A percentile compares a stretch with the other conserved stretches of the same genome.
Evolutionary conservation across 352 stramenopile species (phyloP).

Genomic region (Globisporangium rhizosaccharum): DNA sequence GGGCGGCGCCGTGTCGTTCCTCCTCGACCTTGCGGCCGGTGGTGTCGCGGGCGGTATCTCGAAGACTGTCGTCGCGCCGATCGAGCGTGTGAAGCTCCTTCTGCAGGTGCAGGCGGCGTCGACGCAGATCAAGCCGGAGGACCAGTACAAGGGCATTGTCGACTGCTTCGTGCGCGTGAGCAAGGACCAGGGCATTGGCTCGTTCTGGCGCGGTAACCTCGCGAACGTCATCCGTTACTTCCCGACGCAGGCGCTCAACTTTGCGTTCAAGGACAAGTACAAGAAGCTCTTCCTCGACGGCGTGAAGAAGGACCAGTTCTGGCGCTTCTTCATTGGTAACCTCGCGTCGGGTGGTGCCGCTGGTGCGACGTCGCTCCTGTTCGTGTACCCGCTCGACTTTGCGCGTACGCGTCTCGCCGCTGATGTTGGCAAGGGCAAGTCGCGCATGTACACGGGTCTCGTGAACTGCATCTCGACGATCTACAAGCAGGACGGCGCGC

Average conservation of each 20-base stretch:
- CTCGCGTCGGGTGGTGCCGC: conserved; percentile 96
- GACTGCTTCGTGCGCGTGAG: conserved; percentile 89
- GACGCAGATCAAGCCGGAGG: conserved; percentile 88
- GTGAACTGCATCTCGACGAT: conserved; percentile 97
- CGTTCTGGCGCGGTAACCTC: conserved; percentile 90
- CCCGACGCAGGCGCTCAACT: conserved; percentile 91
- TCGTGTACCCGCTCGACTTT: conserved; percentile 98
- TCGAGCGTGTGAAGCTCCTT: conserved; percentile 91
- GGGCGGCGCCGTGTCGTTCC: conserved; percentile 49
- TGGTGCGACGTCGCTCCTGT: conserved; percentile 94
- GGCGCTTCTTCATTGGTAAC: conserved; percentile 98
- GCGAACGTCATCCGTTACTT: conserved; percentile 93
- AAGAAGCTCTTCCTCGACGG: conserved; percentile 86
- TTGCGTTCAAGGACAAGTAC: conserved; percentile 93
- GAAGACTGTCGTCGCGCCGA: conserved; percentile 88
- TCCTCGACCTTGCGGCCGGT: conserved; percentile 80
- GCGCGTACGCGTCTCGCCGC: conserved; percentile 97
- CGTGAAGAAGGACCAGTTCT: conserved; percentile 95
- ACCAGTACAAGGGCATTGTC: conserved; percentile 90
- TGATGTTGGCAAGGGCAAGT: conserved; percentile 97
- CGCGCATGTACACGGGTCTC: conserved; percentile 96
- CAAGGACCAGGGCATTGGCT: conserved; percentile 83
- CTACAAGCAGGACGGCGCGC: conserved; percentile 87
- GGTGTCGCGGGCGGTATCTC: conserved; percentile 86
- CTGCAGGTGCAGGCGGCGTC: conserved; percentile 89